Base-by-base conservation (phyloP, 2,329 filamentous ascomycete species). In the Canariomyces notabilis region DNA sequence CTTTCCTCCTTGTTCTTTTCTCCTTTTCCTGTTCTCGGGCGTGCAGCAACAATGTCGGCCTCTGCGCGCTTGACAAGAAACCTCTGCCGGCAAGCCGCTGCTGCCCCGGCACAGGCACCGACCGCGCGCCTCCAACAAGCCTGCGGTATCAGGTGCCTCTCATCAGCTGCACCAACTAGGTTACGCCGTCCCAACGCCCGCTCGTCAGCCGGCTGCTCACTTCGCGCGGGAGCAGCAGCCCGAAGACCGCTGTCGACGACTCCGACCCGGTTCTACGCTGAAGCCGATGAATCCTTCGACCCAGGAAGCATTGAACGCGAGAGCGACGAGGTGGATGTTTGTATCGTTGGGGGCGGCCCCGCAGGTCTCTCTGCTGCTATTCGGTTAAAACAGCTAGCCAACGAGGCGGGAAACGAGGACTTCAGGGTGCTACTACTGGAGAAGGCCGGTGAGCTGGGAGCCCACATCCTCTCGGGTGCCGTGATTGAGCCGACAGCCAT, bases 301-400 rank as follows among this genome's bases (percentile, higher is more conserved):
- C 83, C 83, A 7, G 67, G 71, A 19, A 69, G 67, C 45, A 74
- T 90, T 48, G 91, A 97, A 55, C 84, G 93, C 55, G 93, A 97
- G 66, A 86, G 82, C 44, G 93, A 98, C 61, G 73, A 93, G 69
- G 93, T 98, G 22, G 93, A 98, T 67, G 90, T 98, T 22, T 95
- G 89, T 68, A 97, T 98, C 61, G 82, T 98, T 44, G 93, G 93
- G 61, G 93, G 88, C 66, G 91, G 93, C n/a, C 93, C 93, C 43
- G 88, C 93, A 42, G 93, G 93, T 49, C 77, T 98, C 56, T 86
- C 87, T 57, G 90, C 93, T 37, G 93, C 91, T 41, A 98, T 98
- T 63, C 85, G 87, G 55, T 73, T 98, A 45, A 97, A 97, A 75
- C 91, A 98, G 68, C 76, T 96, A 41, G 93, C 93, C 57, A 96